Percentiles rank a stretch among this genome's conserved stretches.
phyloP scores from a whole-genome alignment of 1,284 basidiomycete species.

The Inonotus obliquus region DNA sequence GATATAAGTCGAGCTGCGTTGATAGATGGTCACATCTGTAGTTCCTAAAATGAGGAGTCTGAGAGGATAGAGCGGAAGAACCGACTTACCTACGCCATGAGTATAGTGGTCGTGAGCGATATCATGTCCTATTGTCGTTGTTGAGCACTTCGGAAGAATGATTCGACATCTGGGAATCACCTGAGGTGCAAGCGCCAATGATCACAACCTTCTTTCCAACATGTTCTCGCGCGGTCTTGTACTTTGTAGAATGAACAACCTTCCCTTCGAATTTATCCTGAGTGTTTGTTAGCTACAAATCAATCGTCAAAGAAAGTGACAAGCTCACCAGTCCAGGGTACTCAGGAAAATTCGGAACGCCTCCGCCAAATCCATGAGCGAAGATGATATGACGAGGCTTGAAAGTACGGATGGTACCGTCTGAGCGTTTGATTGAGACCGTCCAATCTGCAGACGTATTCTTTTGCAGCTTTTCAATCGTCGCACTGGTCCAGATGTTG shows the following conservation, averaged over 20 bases:
- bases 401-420: slow-evolving; percentile 42
- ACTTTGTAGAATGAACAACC: slow-evolving; percentile 39
- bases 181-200: slow-evolving; percentile 47
- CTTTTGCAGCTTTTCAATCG: slow-evolving; percentile 39
- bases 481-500: slow-evolving; percentile 59
- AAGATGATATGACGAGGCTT: slow-evolving; percentile 56
- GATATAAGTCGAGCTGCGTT: slow-evolving; percentile 58
- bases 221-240: slow-evolving; percentile 35
- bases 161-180: slow-evolving; percentile 22
- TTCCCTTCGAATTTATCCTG: slow-evolving; percentile 41
- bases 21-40: slow-evolving; percentile 55
- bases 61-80: background rate
- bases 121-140: slow-evolving; percentile 30
- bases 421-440: slow-evolving; percentile 41
- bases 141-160: background rate
- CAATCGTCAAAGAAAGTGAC: background rate
- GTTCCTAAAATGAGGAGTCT: background rate
- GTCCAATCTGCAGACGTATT: slow-evolving; percentile 49
- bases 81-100: slow-evolving; percentile 37
- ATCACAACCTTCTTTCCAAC: slow-evolving; percentile 46
- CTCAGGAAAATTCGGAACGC: slow-evolving; percentile 43
- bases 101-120: slow-evolving; percentile 41
- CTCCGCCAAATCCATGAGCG: slow-evolving; percentile 56
- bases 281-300: background rate
- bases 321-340: slow-evolving; percentile 36